phyloP scores from a whole-genome alignment of 495 filamentous ascomycete genomes.

The Penicillium antarcticum region DNA sequence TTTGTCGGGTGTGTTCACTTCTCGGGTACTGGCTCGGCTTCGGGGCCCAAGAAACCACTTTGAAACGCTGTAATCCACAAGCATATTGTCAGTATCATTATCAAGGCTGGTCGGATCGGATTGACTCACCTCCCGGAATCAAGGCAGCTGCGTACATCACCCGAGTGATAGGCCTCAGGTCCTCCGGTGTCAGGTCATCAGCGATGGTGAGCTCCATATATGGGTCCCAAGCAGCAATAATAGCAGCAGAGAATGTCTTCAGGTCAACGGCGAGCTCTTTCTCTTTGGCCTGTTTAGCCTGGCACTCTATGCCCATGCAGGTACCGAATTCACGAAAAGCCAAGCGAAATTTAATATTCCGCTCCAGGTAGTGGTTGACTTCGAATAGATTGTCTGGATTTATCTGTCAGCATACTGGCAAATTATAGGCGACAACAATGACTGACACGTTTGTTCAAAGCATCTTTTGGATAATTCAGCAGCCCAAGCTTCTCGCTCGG shows the following conservation, averaged over 20 bases:
- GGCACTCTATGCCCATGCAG: slow-evolving; percentile 54
- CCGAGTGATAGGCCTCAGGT: slow-evolving; percentile 55
- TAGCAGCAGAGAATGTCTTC: slow-evolving; percentile 35
- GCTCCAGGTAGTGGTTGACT: slow-evolving; percentile 36
- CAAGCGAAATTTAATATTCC: slow-evolving; percentile 41
- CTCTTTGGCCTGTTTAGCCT: slow-evolving; percentile 31
- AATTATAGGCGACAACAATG: not conserved
- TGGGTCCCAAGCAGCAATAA: slow-evolving; percentile 53
- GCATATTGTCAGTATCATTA: not conserved
- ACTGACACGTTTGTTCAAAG: slow-evolving; percentile 43
- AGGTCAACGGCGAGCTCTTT: slow-evolving; percentile 42
- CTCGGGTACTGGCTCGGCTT: not conserved
- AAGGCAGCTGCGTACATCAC: slow-evolving; percentile 67
- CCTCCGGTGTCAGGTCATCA: slow-evolving; percentile 36
- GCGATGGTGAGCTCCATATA: slow-evolving; percentile 36
- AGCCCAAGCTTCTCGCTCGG: slow-evolving; percentile 52
- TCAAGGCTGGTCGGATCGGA: too few species aligned
- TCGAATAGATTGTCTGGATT: slow-evolving; percentile 42
- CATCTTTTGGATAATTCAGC: slow-evolving; percentile 38
- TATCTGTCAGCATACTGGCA: not conserved
- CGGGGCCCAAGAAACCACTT: slow-evolving; percentile 1
- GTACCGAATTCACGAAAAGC: slow-evolving; percentile 66
- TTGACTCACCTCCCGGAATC: slow-evolving; percentile 56
- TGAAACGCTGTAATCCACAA: slow-evolving; percentile 1
- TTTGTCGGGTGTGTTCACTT: not conserved